Evolutionary conservation across 2,329 filamentous ascomycete species (phyloP).

Genomic region (Paracoccidioides lutzii): DNA sequence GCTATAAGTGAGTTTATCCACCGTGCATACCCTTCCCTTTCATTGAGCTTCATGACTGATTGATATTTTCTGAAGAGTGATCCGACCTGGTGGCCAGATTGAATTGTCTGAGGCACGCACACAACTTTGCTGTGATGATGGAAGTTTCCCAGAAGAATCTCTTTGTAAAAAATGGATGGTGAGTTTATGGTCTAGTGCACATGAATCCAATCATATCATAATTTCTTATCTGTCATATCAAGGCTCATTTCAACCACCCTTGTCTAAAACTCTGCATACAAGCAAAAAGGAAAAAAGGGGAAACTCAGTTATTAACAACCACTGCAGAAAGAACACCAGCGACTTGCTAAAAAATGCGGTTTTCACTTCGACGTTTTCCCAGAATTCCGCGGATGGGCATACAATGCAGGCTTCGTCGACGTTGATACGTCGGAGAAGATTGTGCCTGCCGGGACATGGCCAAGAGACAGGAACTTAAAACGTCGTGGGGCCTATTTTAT

Average conservation of each 20-base stretch:
- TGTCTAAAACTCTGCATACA: no score
- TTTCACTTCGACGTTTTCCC: slow-evolving; percentile 10
- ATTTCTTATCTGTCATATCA: no score
- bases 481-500: slow-evolving; percentile 15
- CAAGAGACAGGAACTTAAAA: slow-evolving; percentile 11
- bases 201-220: no score
- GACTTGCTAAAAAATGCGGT: slow-evolving; percentile 3
- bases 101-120: slow-evolving; percentile 15
- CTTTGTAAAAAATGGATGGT: slow-evolving; percentile 8
- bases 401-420: slow-evolving; percentile 7
- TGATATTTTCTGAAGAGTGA: slow-evolving; percentile 12
- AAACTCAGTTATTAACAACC: neutral
- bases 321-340: slow-evolving; percentile 7
- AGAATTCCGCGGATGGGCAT: slow-evolving; percentile 1
- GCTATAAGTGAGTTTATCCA: slow-evolving; percentile 27
- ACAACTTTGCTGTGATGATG: slow-evolving; percentile 10
- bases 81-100: slow-evolving; percentile 15
- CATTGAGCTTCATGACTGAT: neutral
- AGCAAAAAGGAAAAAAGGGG: no score
- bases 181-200: neutral
- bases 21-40: neutral
- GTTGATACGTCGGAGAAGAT: slow-evolving; percentile 7
- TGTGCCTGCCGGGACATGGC: slow-evolving; percentile 12
- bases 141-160: slow-evolving; percentile 6
- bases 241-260: no score